Evolutionary conservation across 73 alveolate genomes (phyloP).

Genomic region (Breviolum minutum): DNA sequence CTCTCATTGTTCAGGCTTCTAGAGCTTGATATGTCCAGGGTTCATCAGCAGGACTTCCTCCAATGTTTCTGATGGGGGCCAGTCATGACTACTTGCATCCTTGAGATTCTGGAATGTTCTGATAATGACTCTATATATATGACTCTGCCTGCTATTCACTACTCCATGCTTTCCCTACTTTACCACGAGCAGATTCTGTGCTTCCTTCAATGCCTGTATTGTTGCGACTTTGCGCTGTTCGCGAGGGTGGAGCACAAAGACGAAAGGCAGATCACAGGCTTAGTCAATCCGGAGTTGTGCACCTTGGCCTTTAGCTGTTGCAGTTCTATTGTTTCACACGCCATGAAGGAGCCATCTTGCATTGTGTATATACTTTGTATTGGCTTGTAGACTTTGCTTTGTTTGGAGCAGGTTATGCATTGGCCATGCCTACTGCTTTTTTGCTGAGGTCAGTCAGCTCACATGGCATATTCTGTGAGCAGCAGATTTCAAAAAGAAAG

Average conservation of each 20-base stretch:
- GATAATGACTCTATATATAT: no score
- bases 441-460: constrained; percentile 61
- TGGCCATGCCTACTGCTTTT: no score
- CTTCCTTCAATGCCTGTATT: neutral
- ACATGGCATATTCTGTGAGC: constrained; percentile 53
- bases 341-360: neutral
- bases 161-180: no score
- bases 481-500: constrained; percentile 52
- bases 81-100: neutral
- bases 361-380: neutral
- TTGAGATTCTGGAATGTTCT: neutral
- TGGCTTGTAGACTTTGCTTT: neutral
- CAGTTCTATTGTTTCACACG: neutral
- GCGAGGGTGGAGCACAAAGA: constrained; percentile 80
- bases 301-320: neutral
- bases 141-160: no score
- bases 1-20: no score
- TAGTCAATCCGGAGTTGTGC: constrained; percentile 50
- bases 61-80: no score
- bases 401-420: neutral
- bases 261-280: constrained; percentile 46
- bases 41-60: no score
- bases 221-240: neutral
- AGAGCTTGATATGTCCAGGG: no score
- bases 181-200: no score